Evolutionary conservation across 2,329 filamentous ascomycete genomes (phyloP), one percentile per base, ranked within the genome.

Genomic region (Fusarium coicis): DNA sequence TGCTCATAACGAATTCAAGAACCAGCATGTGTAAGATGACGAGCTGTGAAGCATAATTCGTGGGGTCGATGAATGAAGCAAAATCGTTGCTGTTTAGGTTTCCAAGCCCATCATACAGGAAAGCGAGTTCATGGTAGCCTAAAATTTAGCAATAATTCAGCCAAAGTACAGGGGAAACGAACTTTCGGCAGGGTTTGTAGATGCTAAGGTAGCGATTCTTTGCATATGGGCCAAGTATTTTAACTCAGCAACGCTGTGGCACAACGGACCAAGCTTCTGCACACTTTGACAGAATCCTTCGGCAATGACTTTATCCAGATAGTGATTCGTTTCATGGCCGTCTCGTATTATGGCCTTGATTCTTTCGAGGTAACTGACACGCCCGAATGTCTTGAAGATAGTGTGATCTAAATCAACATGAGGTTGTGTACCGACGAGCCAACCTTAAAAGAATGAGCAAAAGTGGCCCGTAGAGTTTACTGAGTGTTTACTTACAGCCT

Each of bases 1-100:
- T 70, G 19, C 74, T 74, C 75, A 80, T 76, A 46, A 80, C 74
- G 50, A 77, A 79, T 14, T 80, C 80, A 0, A 81, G 43, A 9
- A 83, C 69, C 10, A 83, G 77, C 61, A 83, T 80, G 64, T 84
- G 82, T 36, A 81, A 76, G 30, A 84, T 77, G 6, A 84, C 76
- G 0, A 84, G 72, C 43, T 81, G 83, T 2, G 79, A 79, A 7
- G 73, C 56, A 46, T 79, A 56, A 59, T 82, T 83, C 1, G 67
- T 63, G 0, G 78, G 71, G 37, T 83, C 73, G 21, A 77, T 66
- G 34, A 84, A 82, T 1, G 74, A 65, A 4, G 66, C 61, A 47
- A 82, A 84, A 5, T 84, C 80, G 12, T 78, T 75, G 26, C 75
- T 71, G 7, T 56, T 69, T 6, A 82, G 75, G 9, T 74, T 63